Conservation (phyloP, 139 green algal species). For the Auxenochlorella pyrenoidosa region DNA sequence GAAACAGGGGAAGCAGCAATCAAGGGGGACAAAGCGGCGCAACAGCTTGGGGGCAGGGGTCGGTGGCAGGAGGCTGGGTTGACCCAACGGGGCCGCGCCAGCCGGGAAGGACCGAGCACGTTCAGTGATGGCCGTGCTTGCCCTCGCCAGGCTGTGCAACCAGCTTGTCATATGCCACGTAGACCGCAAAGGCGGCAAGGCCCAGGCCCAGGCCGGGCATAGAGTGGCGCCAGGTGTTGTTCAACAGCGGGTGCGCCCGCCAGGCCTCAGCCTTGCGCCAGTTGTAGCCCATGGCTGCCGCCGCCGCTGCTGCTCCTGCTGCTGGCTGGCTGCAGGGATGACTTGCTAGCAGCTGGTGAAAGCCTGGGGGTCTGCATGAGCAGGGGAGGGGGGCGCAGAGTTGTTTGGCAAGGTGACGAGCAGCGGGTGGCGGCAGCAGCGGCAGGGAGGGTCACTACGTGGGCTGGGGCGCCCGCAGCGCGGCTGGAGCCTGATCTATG, state of each 20-base stretch:
- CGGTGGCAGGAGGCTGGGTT: too few species aligned
- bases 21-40: neutral
- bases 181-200: conserved; percentile 52
- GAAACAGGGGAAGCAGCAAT: neutral
- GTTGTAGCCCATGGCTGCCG: conserved; percentile 48
- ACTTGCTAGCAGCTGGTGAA: too few species aligned
- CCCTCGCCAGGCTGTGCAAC: neutral
- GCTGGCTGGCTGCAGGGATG: neutral
- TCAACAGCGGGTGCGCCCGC: conserved; percentile 57
- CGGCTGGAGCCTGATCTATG: too few species aligned
- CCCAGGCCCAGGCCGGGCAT: conserved; percentile 56
- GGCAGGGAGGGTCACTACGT: neutral
- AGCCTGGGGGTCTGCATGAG: neutral
- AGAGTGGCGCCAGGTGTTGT: conserved; percentile 50
- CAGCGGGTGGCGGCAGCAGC: neutral
- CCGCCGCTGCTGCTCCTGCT: neutral
- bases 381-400: neutral
- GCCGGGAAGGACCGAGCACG: too few species aligned
- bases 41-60: too few species aligned
- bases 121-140: conserved; percentile 26
- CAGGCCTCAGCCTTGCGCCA: conserved; percentile 41
- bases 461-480: neutral
- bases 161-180: conserved; percentile 61
- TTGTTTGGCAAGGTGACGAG: neutral
- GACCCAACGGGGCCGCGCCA: too few species aligned